Percentiles rank a stretch among this genome's conserved stretches.
These are phyloP conservation scores for Glutinoglossum americanum DNA, from an alignment of 495 filamentous ascomycete species.

Conservation along the genomic window DNA sequence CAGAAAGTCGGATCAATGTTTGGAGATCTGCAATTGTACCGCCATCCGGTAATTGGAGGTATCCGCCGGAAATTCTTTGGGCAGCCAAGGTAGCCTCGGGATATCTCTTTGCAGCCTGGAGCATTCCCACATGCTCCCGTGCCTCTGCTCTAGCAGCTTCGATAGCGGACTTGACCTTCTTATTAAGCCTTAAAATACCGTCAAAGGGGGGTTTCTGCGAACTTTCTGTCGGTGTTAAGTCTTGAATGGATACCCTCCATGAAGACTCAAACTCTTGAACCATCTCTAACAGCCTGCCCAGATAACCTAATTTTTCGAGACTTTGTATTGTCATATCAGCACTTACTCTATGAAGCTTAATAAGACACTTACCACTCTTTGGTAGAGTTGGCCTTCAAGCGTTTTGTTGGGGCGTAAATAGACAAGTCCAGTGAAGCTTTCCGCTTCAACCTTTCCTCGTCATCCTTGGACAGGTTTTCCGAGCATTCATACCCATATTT, in stretches of 20 bases:
- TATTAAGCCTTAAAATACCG: not conserved
- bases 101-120: not conserved
- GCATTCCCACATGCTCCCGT: not conserved
- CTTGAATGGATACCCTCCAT: not conserved
- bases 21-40: not conserved
- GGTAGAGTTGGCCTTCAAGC: not conserved
- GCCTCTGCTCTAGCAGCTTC: not conserved
- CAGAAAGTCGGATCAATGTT: not conserved
- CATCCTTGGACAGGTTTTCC: not conserved
- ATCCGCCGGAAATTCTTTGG: not conserved
- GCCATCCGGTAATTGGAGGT: not conserved
- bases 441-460: not conserved
- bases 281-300: not conserved
- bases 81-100: not conserved
- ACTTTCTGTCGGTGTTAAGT: not conserved
- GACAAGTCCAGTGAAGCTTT: not conserved
- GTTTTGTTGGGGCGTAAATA: not conserved
- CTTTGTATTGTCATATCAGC: not conserved
- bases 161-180: not conserved
- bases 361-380: not conserved
- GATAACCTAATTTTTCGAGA: not conserved
- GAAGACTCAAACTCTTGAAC: not conserved
- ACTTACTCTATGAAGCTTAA: not conserved
- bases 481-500: not conserved
- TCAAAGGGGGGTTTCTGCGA: not conserved